Evolutionary conservation across 805 yeast species (phyloP).

Genomic region (Saccharomycopsis selenospora): DNA sequence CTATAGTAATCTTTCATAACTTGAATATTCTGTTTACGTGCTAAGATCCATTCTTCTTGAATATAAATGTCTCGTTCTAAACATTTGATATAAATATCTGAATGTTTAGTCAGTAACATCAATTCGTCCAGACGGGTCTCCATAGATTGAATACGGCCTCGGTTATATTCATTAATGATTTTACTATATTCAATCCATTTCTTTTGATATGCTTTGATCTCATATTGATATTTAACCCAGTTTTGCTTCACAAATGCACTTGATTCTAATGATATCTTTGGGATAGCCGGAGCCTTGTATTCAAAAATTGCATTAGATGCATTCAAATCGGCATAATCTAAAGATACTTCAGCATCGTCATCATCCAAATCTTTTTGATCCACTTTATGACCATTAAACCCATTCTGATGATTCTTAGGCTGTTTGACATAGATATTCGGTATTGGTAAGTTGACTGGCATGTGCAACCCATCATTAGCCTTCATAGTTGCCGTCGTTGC

Average conservation of each 20-base stretch:
- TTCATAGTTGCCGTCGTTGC: neutral
- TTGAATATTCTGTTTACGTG: slow-evolving; percentile 4
- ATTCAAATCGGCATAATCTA: slow-evolving; percentile 5
- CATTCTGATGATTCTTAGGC: no score
- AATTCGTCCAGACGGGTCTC: neutral
- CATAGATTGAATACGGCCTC: slow-evolving; percentile 2
- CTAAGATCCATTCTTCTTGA: slow-evolving; percentile 7
- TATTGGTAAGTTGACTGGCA: slow-evolving; percentile 17
- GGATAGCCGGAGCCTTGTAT: slow-evolving; percentile 8
- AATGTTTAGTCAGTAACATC: neutral
- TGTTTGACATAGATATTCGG: slow-evolving; percentile 4
- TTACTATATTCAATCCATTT: slow-evolving; percentile 8
- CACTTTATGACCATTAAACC: no score
- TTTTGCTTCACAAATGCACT: neutral
- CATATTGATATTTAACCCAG: slow-evolving; percentile 8
- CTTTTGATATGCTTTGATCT: slow-evolving; percentile 6
- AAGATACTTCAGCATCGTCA: neutral
- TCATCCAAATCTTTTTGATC: neutral
- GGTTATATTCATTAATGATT: slow-evolving; percentile 4
- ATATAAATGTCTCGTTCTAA: slow-evolving; percentile 8
- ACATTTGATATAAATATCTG: slow-evolving; percentile 6
- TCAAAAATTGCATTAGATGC: slow-evolving; percentile 3
- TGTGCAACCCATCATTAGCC: slow-evolving; percentile 11
- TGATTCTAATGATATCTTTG: slow-evolving; percentile 1
- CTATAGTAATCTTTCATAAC: slow-evolving; percentile 13